Base-by-base conservation (phyloP, 148 eudicot genomes). In the Fagopyrum tataricum region DNA sequence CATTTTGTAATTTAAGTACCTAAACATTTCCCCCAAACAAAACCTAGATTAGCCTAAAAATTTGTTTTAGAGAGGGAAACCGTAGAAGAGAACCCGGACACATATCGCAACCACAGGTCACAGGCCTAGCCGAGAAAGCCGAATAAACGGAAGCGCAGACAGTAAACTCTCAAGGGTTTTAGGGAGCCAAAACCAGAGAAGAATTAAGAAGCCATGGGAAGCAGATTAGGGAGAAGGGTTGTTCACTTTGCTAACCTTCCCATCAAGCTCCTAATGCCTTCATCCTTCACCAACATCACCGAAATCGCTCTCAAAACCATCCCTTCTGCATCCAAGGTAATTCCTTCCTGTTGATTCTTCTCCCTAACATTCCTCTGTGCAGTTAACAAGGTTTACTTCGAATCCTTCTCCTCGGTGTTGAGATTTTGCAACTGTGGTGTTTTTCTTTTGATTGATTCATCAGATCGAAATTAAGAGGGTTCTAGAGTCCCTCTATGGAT, bases 261-360 rank as follows among this genome's bases (percentile, higher is more conserved):
- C 8, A 91, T 91, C 71, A 94, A 94, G 84, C 93, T 91, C 43
- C 87, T 86, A 20, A 94, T 94, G 98, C 98, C 98, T 18, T 67
- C 92, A 37, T 80, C 92, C 18, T 94, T 94, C 87, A 9, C 83
- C 77, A 89, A 91, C 79, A 94, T 94, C 79, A 76, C 86, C 40
- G 98, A 94, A 83, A 91, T 91, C 76, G 77, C 98, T 44, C 95
- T 94, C 85, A 94, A 93, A 87, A 93, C 98, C 81, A 88, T 93
- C 75, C 95, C 95, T 75, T 89, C 94, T 56, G 98, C 97, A 71
- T 44, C 97, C 75, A 93, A 93, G 96, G 96, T 88, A 74, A 55
- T 31, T 5, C 13, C 2, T 31, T 31, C 37, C 37, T 31, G 37
- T 31, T 31, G 37, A 31, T 31, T 31, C 11, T 21, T 31, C 17